Percentiles rank a stretch among this genome's conserved stretches.
Evolutionary conservation across 164 flowering plant genomes (phyloP).

Genomic region (Chimonanthus salicifolius): DNA sequence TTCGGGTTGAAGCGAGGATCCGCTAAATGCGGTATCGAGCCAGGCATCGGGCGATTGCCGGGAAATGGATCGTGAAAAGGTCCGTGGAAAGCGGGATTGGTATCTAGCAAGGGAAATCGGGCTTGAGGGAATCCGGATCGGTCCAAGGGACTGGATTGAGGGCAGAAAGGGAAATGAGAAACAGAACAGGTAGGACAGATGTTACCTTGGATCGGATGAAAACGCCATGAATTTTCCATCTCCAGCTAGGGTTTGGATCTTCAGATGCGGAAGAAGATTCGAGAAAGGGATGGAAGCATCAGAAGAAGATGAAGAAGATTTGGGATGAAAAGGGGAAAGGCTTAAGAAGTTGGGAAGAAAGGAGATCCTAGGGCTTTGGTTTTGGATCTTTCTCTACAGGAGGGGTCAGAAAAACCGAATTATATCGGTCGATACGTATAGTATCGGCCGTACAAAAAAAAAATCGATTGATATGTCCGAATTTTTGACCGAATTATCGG

Average conservation of each 20-base stretch:
- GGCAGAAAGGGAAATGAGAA: conserved; percentile 77
- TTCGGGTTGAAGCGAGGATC: conserved; percentile 4
- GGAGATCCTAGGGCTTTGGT: no score
- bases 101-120: neutral
- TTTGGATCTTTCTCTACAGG: no score
- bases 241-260: neutral
- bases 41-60: conserved; percentile 10
- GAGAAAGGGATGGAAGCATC: no score
- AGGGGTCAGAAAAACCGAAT: no score
- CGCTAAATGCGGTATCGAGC: neutral
- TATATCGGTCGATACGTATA: no score
- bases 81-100: conserved; percentile 15
- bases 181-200: conserved; percentile 54
- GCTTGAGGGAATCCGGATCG: neutral
- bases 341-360: no score
- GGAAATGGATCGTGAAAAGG: conserved; percentile 26
- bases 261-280: no score
- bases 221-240: conserved; percentile 61
- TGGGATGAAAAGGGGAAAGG: no score
- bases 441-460: no score
- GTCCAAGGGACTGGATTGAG: conserved; percentile 27
- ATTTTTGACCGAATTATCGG: no score
- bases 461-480: no score
- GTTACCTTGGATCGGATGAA: conserved; percentile 32
- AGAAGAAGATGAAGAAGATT: no score